phyloP scores from a whole-genome alignment of 2,329 filamentous ascomycete species.

The Pseudogymnoascus sp. region DNA sequence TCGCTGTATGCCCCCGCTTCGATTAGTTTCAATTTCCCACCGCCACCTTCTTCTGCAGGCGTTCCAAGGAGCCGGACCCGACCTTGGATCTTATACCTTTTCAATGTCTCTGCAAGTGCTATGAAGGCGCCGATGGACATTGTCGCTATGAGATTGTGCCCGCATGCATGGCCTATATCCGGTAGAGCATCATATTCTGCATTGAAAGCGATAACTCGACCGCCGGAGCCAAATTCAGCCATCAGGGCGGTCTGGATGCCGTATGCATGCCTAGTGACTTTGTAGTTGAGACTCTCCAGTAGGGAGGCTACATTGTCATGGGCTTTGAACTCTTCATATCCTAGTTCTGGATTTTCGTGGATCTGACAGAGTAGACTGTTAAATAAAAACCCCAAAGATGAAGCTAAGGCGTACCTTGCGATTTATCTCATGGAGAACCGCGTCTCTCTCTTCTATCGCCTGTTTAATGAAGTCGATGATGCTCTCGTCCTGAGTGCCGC shows the following conservation, averaged over 20 bases:
- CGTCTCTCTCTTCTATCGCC: background rate
- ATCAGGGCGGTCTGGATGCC: conserved; percentile 45
- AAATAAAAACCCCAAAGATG: background rate
- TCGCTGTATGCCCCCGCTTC: conserved; percentile 35
- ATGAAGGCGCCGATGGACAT: conserved; percentile 31
- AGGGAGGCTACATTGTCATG: conserved; percentile 40
- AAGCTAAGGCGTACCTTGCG: background rate
- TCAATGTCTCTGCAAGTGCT: conserved; percentile 22
- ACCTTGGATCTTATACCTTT: conserved; percentile 18
- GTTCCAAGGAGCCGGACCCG: conserved; percentile 26
- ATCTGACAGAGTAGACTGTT: conserved; percentile 26
- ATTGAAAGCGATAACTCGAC: conserved; percentile 34
- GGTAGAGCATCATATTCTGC: conserved; percentile 41
- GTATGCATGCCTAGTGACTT: conserved; percentile 40
- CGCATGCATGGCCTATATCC: conserved; percentile 34
- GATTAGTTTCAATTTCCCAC: conserved; percentile 36
- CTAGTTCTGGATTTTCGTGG: conserved; percentile 42
- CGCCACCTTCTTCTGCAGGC: conserved; percentile 24
- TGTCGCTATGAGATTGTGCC: conserved; percentile 37
- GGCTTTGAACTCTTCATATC: conserved; percentile 42
- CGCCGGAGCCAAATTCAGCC: conserved; percentile 34
- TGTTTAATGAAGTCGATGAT: background rate
- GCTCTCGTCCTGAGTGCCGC: background rate
- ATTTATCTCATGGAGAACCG: background rate
- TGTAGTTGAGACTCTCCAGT: conserved; percentile 37